A percentile compares a stretch with the other conserved stretches of the same genome.
phyloP scores from a whole-genome alignment of 129 eudicot genomes.

The Flaveria linearis region DNA sequence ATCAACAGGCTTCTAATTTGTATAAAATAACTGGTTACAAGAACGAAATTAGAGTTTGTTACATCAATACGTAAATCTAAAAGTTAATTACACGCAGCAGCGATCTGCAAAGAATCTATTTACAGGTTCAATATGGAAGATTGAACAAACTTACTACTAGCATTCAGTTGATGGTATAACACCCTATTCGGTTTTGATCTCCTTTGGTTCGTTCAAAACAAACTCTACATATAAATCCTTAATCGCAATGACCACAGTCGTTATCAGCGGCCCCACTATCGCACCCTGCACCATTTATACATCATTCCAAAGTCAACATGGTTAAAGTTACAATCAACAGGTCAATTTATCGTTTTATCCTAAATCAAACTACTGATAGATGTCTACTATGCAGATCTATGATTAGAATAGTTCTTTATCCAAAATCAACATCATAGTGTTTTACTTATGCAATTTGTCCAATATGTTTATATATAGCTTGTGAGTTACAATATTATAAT shows the following conservation, averaged over 20 bases:
- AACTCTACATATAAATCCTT: constrained; percentile 93
- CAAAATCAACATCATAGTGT: not conserved
- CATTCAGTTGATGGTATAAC: not conserved
- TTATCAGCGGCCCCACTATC: constrained; percentile 95
- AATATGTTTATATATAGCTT: not conserved
- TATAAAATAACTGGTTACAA: not conserved
- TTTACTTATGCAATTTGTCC: not conserved
- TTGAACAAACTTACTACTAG: constrained; percentile 15
- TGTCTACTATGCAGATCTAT: not conserved
- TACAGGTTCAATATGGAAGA: constrained; percentile 8
- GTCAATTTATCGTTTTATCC: not conserved
- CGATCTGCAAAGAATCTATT: not conserved
- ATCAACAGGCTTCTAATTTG: constrained; percentile 2
- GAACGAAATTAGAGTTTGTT: not conserved
- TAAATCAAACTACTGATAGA: not conserved
- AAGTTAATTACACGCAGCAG: not conserved
- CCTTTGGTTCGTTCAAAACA: constrained; percentile 73
- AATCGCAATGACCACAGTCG: constrained; percentile 83
- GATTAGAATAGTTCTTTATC: not conserved
- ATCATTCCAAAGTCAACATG: not conserved
- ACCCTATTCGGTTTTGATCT: constrained; percentile 42
- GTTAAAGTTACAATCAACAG: no score
- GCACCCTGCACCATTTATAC: constrained; percentile 67
- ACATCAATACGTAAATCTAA: not conserved
- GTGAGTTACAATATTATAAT: not conserved